Evolutionary conservation across 2,329 filamentous ascomycete species (phyloP).

Genomic region (Parafenestella ontariensis): DNA sequence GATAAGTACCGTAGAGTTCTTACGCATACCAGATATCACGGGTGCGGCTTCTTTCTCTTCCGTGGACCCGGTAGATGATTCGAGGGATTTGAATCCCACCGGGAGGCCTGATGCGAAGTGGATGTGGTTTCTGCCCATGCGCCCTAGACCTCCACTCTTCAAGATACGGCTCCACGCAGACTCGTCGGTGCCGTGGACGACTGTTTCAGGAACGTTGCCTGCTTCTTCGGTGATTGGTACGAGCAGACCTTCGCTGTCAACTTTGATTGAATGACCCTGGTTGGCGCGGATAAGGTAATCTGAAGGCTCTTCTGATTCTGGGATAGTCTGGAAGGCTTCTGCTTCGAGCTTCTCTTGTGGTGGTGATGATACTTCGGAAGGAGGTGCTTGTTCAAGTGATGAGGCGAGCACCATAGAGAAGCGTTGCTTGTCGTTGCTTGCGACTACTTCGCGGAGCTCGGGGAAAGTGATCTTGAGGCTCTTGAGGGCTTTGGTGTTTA

Average conservation of each 20-base stretch:
- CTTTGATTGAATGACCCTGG: slow-evolving; percentile 87
- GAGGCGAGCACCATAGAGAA: slow-evolving; percentile 74
- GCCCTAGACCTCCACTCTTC: slow-evolving; percentile 75
- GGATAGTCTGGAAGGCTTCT: slow-evolving; percentile 17
- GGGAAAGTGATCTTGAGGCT: slow-evolving; percentile 75
- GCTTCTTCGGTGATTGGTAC: slow-evolving; percentile 65
- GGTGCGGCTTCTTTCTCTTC: slow-evolving; percentile 38
- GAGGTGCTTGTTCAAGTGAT: slow-evolving; percentile 10
- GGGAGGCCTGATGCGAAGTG: slow-evolving; percentile 84
- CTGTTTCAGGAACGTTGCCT: slow-evolving; percentile 67
- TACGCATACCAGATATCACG: slow-evolving; percentile 82
- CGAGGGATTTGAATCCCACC: slow-evolving; percentile 45
- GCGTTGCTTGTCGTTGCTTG: slow-evolving; percentile 85
- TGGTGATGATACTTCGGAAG: slow-evolving; percentile 5
- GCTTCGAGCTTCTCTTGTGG: slow-evolving; percentile 12
- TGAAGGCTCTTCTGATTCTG: slow-evolving; percentile 57
- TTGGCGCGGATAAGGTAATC: slow-evolving; percentile 92
- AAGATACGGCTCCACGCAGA: slow-evolving; percentile 79
- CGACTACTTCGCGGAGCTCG: slow-evolving; percentile 75
- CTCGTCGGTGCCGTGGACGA: slow-evolving; percentile 90
- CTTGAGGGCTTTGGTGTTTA: slow-evolving; percentile 67
- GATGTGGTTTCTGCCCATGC: slow-evolving; percentile 86
- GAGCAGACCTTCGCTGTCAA: slow-evolving; percentile 74
- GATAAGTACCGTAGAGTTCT: slow-evolving; percentile 67
- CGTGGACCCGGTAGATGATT: slow-evolving; percentile 23